These are phyloP conservation scores for Lasiosphaeria miniovina DNA, from an alignment of 495 filamentous ascomycete genomes.

Conservation along the genomic window DNA sequence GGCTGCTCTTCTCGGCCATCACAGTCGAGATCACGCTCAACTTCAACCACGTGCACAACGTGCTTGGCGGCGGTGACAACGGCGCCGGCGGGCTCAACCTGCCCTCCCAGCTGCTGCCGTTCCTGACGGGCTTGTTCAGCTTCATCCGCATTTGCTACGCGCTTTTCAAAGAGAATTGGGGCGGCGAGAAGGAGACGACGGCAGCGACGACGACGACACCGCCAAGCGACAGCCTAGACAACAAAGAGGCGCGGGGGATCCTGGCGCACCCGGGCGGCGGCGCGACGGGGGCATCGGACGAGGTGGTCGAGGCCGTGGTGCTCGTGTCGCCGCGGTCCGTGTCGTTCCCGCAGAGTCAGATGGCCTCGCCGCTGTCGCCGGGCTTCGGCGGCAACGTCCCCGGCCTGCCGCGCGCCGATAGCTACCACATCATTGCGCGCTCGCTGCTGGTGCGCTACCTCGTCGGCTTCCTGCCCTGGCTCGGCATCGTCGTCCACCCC, in stretches of 20 bases:
- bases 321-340: neutral
- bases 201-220: neutral
- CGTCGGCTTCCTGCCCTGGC: slow-evolving; percentile 25
- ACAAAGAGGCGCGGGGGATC: neutral
- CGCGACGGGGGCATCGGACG: neutral
- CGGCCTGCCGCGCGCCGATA: slow-evolving; percentile 10
- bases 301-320: slow-evolving; percentile 11
- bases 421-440: slow-evolving; percentile 14
- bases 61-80: slow-evolving; percentile 20
- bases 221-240: too few species aligned
- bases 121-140: slow-evolving; percentile 23
- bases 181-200: slow-evolving; percentile 3
- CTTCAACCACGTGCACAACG: slow-evolving; percentile 22
- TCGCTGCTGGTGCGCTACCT: slow-evolving; percentile 19
- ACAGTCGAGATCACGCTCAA: slow-evolving; percentile 29
- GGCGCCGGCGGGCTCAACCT: slow-evolving; percentile 14
- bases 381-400: neutral
- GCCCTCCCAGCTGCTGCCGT: slow-evolving; percentile 25
- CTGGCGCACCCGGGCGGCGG: neutral
- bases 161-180: slow-evolving; percentile 15
- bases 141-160: slow-evolving; percentile 24
- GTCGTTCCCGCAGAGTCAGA: neutral
- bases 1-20: slow-evolving; percentile 25
- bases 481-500: slow-evolving; percentile 27
- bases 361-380: neutral